A percentile compares a stretch with the other conserved stretches of the same genome.
These are phyloP conservation scores for Scutellaria barbata DNA, from an alignment of 257 asterid genomes.

Conservation along the genomic window DNA sequence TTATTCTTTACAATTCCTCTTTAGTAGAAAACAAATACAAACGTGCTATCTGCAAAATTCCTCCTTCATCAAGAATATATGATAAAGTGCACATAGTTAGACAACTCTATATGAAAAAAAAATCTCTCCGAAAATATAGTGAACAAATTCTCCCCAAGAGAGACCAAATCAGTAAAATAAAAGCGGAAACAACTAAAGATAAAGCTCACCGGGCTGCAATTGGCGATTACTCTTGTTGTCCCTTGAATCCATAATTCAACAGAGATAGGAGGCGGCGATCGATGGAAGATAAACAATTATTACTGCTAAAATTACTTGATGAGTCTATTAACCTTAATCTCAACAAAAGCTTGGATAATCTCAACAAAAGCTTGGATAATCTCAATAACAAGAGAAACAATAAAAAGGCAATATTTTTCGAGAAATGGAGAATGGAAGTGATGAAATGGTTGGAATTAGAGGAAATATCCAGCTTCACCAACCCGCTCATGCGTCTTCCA, in stretches of 20 bases:
- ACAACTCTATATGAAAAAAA: not conserved
- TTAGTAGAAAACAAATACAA: not conserved
- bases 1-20: not conserved
- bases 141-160: not conserved
- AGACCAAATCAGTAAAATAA: not conserved
- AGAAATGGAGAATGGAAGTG: constrained; percentile 46
- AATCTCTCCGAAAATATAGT: not conserved
- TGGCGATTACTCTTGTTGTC: constrained; percentile 67
- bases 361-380: constrained; percentile 54
- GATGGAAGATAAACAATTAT: constrained; percentile 22
- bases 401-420: constrained; percentile 41
- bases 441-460: constrained; percentile 57
- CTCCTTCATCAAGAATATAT: constrained; percentile 3
- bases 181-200: not conserved
- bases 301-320: constrained; percentile 32
- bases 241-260: constrained; percentile 59
- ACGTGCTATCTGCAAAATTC: not conserved
- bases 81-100: constrained; percentile 1
- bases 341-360: constrained; percentile 52
- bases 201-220: constrained; percentile 56
- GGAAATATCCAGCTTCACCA: constrained; percentile 65
- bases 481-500: constrained; percentile 89
- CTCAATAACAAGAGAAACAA: constrained; percentile 50
- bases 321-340: constrained; percentile 39
- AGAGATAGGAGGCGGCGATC: constrained; percentile 24